Base-by-base conservation (phyloP, 192 early-diverging fungal species). In the Coemansia sp. region DNA sequence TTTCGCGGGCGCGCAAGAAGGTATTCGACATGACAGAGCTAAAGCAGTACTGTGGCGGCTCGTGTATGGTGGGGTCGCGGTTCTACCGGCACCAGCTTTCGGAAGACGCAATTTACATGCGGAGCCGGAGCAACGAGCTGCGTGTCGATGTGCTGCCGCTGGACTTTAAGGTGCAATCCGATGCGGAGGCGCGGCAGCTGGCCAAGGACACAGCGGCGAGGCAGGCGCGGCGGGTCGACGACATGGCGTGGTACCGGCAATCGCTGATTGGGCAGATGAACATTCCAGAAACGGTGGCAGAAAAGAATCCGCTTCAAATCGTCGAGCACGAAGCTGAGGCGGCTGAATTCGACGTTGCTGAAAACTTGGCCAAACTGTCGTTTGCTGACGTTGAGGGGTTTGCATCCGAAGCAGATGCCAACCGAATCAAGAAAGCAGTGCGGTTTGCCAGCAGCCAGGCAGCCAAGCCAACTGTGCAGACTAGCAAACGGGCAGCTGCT, bases 11-110 rank as follows among this genome's bases (percentile, higher is more conserved):
- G 2, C 85, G 87, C 23, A 83, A 87, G 38, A 93, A 94, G 73
- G 86, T 96, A 5, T 94, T 83, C 63, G 92, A 94, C 68, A 84
- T 88, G 3, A 81, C 85, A 0, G 86, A 88, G 47, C 76, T 90
- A 8, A 79, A 82, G 32, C 63, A 70, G 45, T 96, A 82, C 62
- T 96, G 94, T 60, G 88, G 88, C 6, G 77, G 78, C 37, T 63
- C 62, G 0, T 96, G 94, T 65, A 79, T 90, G 65, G 86, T 87
- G 1, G 86, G 86, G 11, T 92, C 91, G 5, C 84, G 82, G 17
- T 92, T 89, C 69, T 87, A 85, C 59, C 71, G 53, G 23, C 63
- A 81, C 12, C 94, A 96, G 79, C 59, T 96, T 23, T 82, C 87
- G 0, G 85, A 86, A 8, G 90, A 94, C 56, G 88, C 94, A 0